Evolutionary conservation across 805 yeast genomes (phyloP), one percentile per base, ranked within the genome.

Genomic region (Kodamaea laetipori): DNA sequence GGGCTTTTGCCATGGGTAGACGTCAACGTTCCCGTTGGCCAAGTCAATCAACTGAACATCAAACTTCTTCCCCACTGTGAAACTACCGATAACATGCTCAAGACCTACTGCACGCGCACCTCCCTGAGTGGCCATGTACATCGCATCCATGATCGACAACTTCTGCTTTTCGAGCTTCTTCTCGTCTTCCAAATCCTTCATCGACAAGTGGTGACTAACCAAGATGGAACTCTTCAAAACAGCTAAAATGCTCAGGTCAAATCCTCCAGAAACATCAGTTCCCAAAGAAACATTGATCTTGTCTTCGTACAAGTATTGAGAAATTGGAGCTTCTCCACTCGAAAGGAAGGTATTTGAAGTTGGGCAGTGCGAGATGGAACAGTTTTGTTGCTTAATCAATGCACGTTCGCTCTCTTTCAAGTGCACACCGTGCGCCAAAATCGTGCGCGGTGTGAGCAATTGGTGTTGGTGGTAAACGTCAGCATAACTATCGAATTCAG

Each of bases 361-460:
- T 2, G 99, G 99, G 66, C 99, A 92, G 64, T 94, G 98, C 4
- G 95, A 77, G 12, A 92, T 79, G 9, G 97, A 95, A 24, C 88
- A 68, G 4, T 77, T 66, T 15, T 77, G 74, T 12, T 55, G 49
- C 48, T 72, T 74, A 35, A 94, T 71, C 15, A 86, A 47, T 12
- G 73, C 63, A 32, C 81, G 71, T 61, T 92, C 99, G 2, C 71
- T 71, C 6, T 78, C 80, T 1, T 78, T 52, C 42, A 92, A 67
- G 57, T 90, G 95, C 28, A 94, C 73, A 27, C 94, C 95, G 58
- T 92, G 99, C 0, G 97, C 99, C 46, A 92, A 67, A 23, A 89
- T 80, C 0, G 98, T 90, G 49, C 77, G 78, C 1, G 69, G 61
- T 15, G 77, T 77, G 37, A 92, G 64, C 26, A 92, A 64, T 1